These are phyloP conservation scores for Penicillium manginii DNA, from an alignment of 495 filamentous ascomycete genomes.

Conservation along the genomic window DNA sequence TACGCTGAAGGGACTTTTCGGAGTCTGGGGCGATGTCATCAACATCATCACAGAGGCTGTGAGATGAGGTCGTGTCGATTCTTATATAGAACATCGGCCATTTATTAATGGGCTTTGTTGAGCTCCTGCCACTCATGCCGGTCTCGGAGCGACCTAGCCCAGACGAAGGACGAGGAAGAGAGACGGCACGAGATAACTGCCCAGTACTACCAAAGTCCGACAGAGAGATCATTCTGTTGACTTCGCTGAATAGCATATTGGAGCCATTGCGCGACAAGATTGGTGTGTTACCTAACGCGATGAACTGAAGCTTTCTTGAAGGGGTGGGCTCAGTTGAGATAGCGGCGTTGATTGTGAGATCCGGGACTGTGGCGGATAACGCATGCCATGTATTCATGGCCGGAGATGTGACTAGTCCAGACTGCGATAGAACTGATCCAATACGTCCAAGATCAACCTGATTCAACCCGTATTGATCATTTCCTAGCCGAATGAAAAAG, in stretches of 20 bases:
- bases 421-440: conserved; percentile 64
- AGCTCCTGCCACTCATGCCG: conserved; percentile 56
- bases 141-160: conserved; percentile 47
- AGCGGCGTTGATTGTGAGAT: conserved; percentile 64
- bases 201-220: conserved; percentile 78
- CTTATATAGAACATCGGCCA: conserved; percentile 93
- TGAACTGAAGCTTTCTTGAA: conserved; percentile 75
- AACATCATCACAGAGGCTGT: conserved; percentile 16
- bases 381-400: conserved; percentile 64
- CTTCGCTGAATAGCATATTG: conserved; percentile 74
- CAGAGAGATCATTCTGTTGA: conserved; percentile 75
- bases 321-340: conserved; percentile 72
- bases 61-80: conserved; percentile 47
- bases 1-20: conserved; percentile 51
- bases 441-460: conserved; percentile 41
- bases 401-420: conserved; percentile 58
- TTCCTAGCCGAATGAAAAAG: conserved; percentile 28
- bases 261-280: conserved; percentile 52
- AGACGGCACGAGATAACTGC: conserved; percentile 18
- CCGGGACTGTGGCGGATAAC: conserved; percentile 63
- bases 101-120: conserved; percentile 70
- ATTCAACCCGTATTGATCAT: neutral
- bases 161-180: neutral
- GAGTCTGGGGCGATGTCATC: conserved; percentile 40
- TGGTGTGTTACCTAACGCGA: conserved; percentile 71